Percentiles rank a stretch among this genome's conserved stretches.
Evolutionary conservation across 2,329 filamentous ascomycete species (phyloP).

Genomic region (Clonostachys rosea): DNA sequence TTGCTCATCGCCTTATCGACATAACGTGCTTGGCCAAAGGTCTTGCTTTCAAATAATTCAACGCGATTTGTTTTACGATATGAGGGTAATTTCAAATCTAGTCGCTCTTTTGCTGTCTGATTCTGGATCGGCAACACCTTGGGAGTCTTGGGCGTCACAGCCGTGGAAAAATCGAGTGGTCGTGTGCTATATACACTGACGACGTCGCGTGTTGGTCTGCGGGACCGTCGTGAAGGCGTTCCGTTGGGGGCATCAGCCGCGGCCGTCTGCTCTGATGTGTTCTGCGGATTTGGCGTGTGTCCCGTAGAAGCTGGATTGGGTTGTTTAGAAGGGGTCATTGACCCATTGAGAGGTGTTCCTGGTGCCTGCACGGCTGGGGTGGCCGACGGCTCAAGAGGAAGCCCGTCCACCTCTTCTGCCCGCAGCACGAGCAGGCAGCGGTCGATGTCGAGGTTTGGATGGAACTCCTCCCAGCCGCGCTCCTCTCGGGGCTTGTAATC

Average conservation of each 20-base stretch:
- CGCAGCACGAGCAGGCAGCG: conserved; percentile 72
- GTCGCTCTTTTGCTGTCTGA: conserved; percentile 73
- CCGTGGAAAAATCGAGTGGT: conserved; percentile 27
- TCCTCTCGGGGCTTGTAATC: conserved; percentile 97
- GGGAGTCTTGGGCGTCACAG: conserved; percentile 46
- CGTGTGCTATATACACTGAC: conserved; percentile 49
- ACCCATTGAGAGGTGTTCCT: conserved; percentile 27
- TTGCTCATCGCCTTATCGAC: conserved; percentile 96
- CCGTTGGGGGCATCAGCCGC: conserved; percentile 19
- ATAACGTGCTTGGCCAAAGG: conserved; percentile 80
- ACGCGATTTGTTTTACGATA: conserved; percentile 79
- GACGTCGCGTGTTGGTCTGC: conserved; percentile 44
- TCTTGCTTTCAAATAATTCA: conserved; percentile 76
- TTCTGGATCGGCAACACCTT: conserved; percentile 73
- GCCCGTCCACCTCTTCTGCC: conserved; percentile 80
- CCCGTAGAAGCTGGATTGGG: conserved; percentile 34
- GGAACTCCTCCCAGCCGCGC: conserved; percentile 95
- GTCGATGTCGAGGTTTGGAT: conserved; percentile 91
- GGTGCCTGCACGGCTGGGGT: conserved; percentile 23
- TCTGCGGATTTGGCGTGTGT: conserved; percentile 33
- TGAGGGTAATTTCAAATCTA: conserved; percentile 72
- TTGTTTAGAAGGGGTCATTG: conserved; percentile 40
- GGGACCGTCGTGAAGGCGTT: conserved; percentile 26
- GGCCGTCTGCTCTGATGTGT: conserved; percentile 17
- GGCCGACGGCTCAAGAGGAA: conserved; percentile 33